Percentiles rank a stretch among this genome's conserved stretches.
phyloP scores from a whole-genome alignment of 192 early-diverging fungal genomes.

The Phlyctochytrium arcticum region DNA sequence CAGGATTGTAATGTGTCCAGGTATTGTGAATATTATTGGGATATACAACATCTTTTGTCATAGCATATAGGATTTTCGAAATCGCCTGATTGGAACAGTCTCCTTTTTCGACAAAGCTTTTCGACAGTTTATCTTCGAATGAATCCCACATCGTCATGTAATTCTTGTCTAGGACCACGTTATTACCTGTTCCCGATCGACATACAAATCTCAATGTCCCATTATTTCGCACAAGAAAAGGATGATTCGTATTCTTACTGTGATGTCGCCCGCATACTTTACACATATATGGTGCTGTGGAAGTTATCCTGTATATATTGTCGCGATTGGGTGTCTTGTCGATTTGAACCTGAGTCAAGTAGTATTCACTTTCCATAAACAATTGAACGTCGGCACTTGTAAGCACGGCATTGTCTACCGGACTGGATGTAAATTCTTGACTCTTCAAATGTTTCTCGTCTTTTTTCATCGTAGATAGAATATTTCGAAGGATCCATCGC shows the following conservation, averaged over 20 bases:
- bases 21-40: background rate
- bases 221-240: slow-evolving; percentile 2
- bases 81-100: background rate
- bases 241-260: slow-evolving; percentile 9
- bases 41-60: background rate
- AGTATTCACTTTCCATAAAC: background rate
- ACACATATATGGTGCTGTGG: background rate
- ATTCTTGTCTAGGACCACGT: background rate
- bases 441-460: background rate
- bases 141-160: background rate
- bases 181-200: background rate
- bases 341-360: background rate
- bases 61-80: background rate
- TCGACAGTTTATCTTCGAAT: background rate
- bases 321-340: background rate
- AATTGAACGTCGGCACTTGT: background rate
- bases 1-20: background rate
- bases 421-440: background rate
- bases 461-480: background rate
- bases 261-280: slow-evolving; percentile 5
- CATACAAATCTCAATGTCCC: slow-evolving; percentile 1
- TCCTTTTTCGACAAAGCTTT: background rate
- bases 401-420: background rate
- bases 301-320: background rate
- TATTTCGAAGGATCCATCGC: background rate